phyloP scores from a whole-genome alignment of 768 basidiomycete genomes.

The Sporobolomyces pararoseus region DNA sequence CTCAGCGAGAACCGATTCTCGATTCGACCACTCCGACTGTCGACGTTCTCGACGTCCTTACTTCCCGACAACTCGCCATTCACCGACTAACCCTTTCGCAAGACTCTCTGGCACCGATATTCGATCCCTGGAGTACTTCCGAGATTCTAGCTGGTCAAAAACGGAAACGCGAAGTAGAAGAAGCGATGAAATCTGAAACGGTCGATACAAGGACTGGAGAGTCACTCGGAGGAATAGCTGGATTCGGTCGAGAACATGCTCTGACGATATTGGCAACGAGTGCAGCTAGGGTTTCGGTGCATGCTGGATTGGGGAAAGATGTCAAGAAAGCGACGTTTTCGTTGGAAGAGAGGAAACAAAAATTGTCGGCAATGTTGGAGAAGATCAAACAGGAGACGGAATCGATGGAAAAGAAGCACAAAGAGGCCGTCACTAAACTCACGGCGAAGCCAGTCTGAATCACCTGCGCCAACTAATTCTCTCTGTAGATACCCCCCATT shows the following conservation, averaged over 20 bases:
- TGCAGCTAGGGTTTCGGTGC: constrained; percentile 15
- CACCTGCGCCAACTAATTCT: too few relatives aligned
- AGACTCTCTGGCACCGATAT: constrained; percentile 18
- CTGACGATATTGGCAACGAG: constrained; percentile 8
- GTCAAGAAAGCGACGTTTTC: not conserved
- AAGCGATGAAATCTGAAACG: not conserved
- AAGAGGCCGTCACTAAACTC: not conserved
- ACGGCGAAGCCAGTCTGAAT: not conserved
- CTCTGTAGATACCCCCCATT: not conserved
- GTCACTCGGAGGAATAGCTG: constrained; percentile 2
- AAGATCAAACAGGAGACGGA: constrained; percentile 7
- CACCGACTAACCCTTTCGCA: constrained; percentile 28
- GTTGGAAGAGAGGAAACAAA: constrained; percentile 19
- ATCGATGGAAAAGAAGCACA: constrained; percentile 2
- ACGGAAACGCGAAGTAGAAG: constrained; percentile 14
- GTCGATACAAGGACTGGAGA: constrained; percentile 9
- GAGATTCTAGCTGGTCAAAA: constrained; percentile 19
- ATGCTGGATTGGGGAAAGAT: constrained; percentile 7
- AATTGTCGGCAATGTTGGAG: constrained; percentile 7
- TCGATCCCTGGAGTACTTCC: constrained; percentile 1
- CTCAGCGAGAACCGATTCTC: not conserved
- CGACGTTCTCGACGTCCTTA: constrained; percentile 36
- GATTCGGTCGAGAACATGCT: constrained; percentile 12
- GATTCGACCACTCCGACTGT: not conserved
- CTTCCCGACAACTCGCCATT: constrained; percentile 26